Evolutionary conservation across 1,139 yeast genomes (phyloP), one percentile per base, ranked within the genome.

Genomic region (Suhomyces taliae): DNA sequence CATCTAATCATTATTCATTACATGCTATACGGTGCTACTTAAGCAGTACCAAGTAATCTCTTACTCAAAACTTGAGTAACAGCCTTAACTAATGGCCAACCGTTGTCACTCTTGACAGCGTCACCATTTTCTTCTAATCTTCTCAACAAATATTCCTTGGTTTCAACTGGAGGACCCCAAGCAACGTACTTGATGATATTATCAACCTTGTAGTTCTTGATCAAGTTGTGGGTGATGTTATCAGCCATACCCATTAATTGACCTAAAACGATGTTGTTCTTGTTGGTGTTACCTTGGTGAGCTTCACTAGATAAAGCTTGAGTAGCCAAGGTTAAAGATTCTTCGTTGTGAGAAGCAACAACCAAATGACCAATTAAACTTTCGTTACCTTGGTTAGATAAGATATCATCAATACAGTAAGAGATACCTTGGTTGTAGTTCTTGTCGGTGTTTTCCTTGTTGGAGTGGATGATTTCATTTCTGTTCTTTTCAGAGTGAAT

Each of bases 211-310:
- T 81, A 76, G 44, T 82, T 76, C 44, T 74, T 70, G 52, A 89
- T 81, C 61, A 93, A 77, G 56, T 86, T 89, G 62, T 81, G 79
- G 36, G 97, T 90, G 52, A 89, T 81, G 58, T 86, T 85, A 66
- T 93, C 98, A 46, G 96, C 95, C 98, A 93, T 93, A 39, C 99
- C 99, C 62, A 91, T 74, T 56, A 93, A 79, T 72, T 91, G 98
- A 39, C 95, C 98, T 60, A 91, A 76, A 7, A 88, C 91, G 39
- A 91, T 85, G 57, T 89, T 85, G 47, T 81, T 72, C 58, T 74
- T 79, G 57, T 77, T 77, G 39, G 64, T 60, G 45, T 72, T 69
- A 4, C 55, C 53, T 11, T 55, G 34, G 27, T 56, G 58, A 31
- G 48, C 47, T 19, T 47, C 55, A 46, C 60, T 61, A 50, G 61